Base-by-base conservation (phyloP, 2,329 filamentous ascomycete genomes). In the Penicillium psychrosexuale region DNA sequence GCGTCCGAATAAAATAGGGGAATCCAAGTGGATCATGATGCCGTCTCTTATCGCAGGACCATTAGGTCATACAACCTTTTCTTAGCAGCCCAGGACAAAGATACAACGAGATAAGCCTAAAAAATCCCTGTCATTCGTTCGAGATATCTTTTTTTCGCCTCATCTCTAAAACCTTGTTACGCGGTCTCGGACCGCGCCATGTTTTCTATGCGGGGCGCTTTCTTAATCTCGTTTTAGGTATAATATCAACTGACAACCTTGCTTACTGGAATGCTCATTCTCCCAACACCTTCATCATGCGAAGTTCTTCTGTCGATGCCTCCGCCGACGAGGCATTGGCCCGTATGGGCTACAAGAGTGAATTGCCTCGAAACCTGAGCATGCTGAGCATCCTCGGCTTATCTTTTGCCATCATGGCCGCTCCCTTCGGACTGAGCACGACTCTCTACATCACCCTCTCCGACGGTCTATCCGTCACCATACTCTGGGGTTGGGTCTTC, bases 351-450 rank as follows among this genome's bases (percentile, higher is more conserved):
- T 89, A 89, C 77, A 82, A 82, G 72, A 78, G 80, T 50, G 86
- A 89, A 67, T 68, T 90, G 40, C 85, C 86, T 15, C 79, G 86
- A 56, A 85, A 83, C 61, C 69, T 89, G 59, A 84, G 82, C 68
- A 89, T 89, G 85, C 71, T 89, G 65, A 86, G 83, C 65, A 83
- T 90, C 28, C 75, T 90, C 42, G 87, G 87, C 47, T 66, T 86
- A 72, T 88, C 85, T 42, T 90, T 90, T 67, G 87, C 86, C 48
- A 89, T 90, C 70, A 89, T 90, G 85, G 86, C 86, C 11, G 85
- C 85, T 11, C 85, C 85, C 0, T 88, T 85, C 61, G 86, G 86
- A 34, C 77, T 89, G 36, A 83, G 79, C 30, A 89, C 87, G 15
- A 89, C 86, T 1, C 77, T 90, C 58, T 85, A 83, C 72, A 86